Evolutionary conservation across 129 eudicot species (phyloP).

Genomic region (Escallonia herrerae): DNA sequence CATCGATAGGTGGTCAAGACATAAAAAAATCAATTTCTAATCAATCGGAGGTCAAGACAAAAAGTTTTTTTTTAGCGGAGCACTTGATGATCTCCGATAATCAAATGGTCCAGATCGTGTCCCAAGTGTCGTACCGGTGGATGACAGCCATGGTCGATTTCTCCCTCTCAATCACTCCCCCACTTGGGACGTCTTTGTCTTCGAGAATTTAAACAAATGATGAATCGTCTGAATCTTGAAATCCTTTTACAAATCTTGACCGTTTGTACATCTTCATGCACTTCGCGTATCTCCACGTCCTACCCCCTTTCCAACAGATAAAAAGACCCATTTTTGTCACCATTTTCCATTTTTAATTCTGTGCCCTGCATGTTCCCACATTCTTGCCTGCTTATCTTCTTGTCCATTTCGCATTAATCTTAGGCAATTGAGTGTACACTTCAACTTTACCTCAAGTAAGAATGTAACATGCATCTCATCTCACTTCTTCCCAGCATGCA

Average conservation of each 20-base stretch:
- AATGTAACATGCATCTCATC: not conserved
- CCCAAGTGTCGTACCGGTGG: no score
- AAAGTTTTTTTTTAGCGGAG: no score
- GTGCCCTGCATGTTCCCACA: constrained; percentile 43
- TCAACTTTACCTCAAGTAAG: not conserved
- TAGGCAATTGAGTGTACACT: constrained; percentile 8
- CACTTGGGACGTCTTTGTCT: not conserved
- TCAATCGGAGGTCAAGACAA: no score
- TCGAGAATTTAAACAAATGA: not conserved
- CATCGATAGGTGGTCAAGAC: no score
- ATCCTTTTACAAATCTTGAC: constrained; percentile 30
- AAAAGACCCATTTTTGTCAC: constrained; percentile 17
- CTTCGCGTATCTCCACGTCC: constrained; percentile 51
- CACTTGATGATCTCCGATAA: no score
- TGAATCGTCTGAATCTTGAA: constrained; percentile 10
- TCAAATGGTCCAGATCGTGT: no score
- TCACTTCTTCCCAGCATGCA: not conserved
- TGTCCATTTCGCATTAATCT: constrained; percentile 34
- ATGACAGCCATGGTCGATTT: no score
- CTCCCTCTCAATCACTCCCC: no score
- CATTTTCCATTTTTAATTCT: constrained; percentile 21
- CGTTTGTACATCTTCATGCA: constrained; percentile 40
- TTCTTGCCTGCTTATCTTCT: constrained; percentile 31
- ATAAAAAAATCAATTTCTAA: no score
- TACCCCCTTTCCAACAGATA: constrained; percentile 6